Base-by-base conservation (phyloP, 225 moss, liverwort and hornwort genomes). In the Sphagnum contortum region DNA sequence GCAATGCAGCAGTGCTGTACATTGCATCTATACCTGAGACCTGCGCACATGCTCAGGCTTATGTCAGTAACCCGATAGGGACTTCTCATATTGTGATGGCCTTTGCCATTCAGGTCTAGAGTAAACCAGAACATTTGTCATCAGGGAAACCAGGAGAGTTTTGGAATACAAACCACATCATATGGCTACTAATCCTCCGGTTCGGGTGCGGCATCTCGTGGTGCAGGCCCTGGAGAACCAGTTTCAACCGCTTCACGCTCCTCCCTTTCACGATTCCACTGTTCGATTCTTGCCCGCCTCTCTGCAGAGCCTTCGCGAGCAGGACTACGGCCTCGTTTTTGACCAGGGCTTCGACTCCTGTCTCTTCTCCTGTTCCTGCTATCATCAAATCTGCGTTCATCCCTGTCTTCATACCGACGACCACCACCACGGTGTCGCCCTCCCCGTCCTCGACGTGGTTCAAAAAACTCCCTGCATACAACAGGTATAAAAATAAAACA, bases 31-130 rank as follows among this genome's bases (percentile, higher is more conserved):
- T 89, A 94, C 91, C 94, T 94, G 94, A 91, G 90, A 91, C 94
- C 94, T 94, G 94, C 94, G 94, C 94, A 94, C 94, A 94, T 87
- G 94, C 94, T 94, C 94, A 94, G 88, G 89, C 89, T 84, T 80
- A 85, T 82, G 94, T 91, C 93, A 98, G 93, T 93, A 90, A 90
- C 73, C 87, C 87, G 84, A 83, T 82, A 89, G 80, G 75, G 29
- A 77, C 79, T 72, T 61, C 74, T 78, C 87, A 73, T 68, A 71
- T 29, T 29, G 29, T 29, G 29, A 29, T 29, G 29, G 29, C 29
- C 29, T 29, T 29, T 29, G 29, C 29, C 29, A 29, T 29, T 29
- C 29, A 29, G 29, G 29, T 29, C 29, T 29, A 29, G 29, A 29
- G 29, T 29, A 29, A 29, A 29, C 29, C 29, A 29, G 29, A 1